These are phyloP conservation scores for Podospora conica DNA, from an alignment of 495 filamentous ascomycete genomes.

Conservation along the genomic window DNA sequence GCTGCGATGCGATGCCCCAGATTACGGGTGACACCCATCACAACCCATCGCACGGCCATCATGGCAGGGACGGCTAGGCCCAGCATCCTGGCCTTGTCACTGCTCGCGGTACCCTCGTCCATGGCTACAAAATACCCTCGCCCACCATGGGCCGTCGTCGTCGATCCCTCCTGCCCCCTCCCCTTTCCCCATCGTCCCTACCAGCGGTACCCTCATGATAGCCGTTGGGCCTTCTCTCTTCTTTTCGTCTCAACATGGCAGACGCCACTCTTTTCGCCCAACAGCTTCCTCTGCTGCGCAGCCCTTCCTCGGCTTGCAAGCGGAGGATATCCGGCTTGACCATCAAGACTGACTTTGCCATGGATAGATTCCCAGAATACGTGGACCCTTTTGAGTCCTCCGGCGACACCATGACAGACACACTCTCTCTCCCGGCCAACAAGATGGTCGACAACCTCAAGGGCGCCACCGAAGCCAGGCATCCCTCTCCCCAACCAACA, in stretches of 20 bases:
- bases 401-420: slow-evolving; percentile 29
- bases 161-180: background rate
- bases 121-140: slow-evolving; percentile 12
- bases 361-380: slow-evolving; percentile 37
- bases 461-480: slow-evolving; percentile 28
- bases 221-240: background rate
- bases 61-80: background rate
- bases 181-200: background rate
- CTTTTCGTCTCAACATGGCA: slow-evolving; percentile 19
- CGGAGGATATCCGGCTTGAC: slow-evolving; percentile 32
- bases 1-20: background rate
- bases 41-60: background rate
- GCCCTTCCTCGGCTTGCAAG: slow-evolving; percentile 15
- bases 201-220: background rate
- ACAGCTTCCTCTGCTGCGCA: slow-evolving; percentile 3
- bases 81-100: background rate
- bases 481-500: slow-evolving; percentile 87
- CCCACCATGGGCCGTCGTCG: background rate
- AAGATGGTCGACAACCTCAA: slow-evolving; percentile 29
- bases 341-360: slow-evolving; percentile 40
- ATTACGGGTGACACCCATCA: background rate
- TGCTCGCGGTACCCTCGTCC: background rate
- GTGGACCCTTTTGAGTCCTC: slow-evolving; percentile 34
- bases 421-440: slow-evolving; percentile 24
- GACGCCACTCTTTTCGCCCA: slow-evolving; percentile 13